Base-by-base conservation (phyloP, 805 yeast species). In the Pichia deserticola region DNA sequence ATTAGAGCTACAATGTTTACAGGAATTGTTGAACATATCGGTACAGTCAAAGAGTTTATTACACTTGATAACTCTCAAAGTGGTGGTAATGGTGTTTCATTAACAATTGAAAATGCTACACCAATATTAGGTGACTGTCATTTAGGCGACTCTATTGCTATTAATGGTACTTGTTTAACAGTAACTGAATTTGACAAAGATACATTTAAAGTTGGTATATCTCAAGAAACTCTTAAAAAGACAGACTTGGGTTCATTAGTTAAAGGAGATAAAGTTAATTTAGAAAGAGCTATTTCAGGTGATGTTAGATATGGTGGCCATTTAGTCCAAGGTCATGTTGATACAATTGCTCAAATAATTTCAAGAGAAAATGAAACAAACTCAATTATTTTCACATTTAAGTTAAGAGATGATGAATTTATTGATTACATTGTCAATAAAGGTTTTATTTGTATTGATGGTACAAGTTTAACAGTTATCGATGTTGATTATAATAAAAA, bases 241-340 rank as follows among this genome's bases (percentile, higher is more conserved):
- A 82, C 96, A 2, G 84, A 86, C 55, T 69, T 93, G 41, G 92
- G 89, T 1, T 66, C 67, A 9, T 75, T 92, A 64, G 62, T 57
- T 27, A 44, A 50, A 2, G 90, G 88, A 2, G 64, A 77, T 20
- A 75, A 73, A 51, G 96, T 93, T 25, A 92, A 93, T 63, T 72
- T 92, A 53, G 99, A 93, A 66, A 75, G 99, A 51, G 99, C 99
- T 0, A 89, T 93, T 34, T 73, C 82, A 3, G 74, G 72, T 12
- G 88, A 86, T 47, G 87, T 82, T 7, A 74, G 99, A 54, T 80
- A 90, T 60, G 99, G 99, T 28, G 99, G 99, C 0, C 99, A 93
- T 66, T 79, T 92, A 55, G 99, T 93, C 3, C 99, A 93, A 61
- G 99, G 99, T 6, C 99, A 93, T 69, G 89, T 93, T 32, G 99